These are phyloP conservation scores for Jackrogersella multiformis DNA, from an alignment of 495 filamentous ascomycete genomes.

Conservation along the genomic window DNA sequence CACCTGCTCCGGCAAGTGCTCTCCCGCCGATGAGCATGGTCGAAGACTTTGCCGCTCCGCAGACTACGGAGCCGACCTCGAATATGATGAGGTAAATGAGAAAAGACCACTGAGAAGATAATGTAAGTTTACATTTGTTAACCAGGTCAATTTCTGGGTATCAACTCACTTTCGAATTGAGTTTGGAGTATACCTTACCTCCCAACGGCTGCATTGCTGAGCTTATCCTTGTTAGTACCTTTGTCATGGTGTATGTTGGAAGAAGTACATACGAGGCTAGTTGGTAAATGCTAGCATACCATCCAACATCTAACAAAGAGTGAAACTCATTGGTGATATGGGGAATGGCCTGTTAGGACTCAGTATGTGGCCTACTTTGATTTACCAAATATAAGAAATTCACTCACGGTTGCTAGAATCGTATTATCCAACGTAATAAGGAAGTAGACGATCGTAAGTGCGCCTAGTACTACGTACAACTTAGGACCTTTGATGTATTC, in stretches of 20 bases:
- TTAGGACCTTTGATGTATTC: neutral
- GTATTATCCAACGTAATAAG: slow-evolving; percentile 1
- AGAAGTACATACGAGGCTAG: neutral
- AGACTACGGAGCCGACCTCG: neutral
- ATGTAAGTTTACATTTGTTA: neutral
- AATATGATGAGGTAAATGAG: neutral
- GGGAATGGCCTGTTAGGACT: neutral
- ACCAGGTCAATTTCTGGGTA: too few species aligned
- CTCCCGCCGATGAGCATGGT: slow-evolving; percentile 1
- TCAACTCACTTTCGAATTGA: neutral
- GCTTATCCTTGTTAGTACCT: neutral
- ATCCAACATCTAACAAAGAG: slow-evolving; percentile 1
- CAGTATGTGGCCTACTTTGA: neutral
- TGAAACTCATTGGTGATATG: slow-evolving; percentile 2
- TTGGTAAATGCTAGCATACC: slow-evolving; percentile 4
- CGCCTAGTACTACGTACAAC: neutral
- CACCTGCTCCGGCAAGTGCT: neutral
- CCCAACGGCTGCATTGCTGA: neutral
- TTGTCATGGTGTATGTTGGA: neutral
- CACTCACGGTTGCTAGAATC: slow-evolving; percentile 3
- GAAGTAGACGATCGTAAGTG: neutral
- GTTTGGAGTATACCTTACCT: neutral
- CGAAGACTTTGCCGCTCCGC: neutral
- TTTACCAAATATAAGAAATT: neutral
- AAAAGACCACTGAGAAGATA: neutral